Evolutionary conservation across 2,329 filamentous ascomycete genomes (phyloP), one percentile per base, ranked within the genome.

Genomic region (Lojkania enalia): DNA sequence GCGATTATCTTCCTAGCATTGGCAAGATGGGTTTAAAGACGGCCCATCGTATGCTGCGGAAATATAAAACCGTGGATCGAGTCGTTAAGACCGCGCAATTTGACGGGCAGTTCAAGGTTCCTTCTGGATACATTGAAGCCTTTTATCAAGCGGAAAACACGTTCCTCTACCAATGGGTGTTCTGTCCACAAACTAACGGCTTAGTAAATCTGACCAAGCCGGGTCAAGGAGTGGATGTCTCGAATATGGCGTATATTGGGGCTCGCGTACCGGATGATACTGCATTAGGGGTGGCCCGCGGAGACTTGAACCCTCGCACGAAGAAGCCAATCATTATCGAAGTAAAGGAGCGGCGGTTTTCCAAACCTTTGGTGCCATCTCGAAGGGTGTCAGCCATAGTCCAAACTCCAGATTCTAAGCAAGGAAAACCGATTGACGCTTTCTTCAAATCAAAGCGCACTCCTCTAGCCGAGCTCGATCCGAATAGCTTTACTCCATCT

Each of bases 151-250:
- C 94, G 0, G 94, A 99, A 69, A 76, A 88, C 56, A 97, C 94
- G 0, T 99, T 99, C 62, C 73, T 96, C 14, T 88, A 97, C 62
- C 94, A 96, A 72, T 88, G 94, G 71, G 92, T 97, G 2, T 99
- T 88, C 67, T 97, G 92, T 65, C 90, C 92, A 0, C 74, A 77
- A 27, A 77, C 80, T 31, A 77, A 85, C 46, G 74, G 83, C 49
- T 71, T 97, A 33, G 87, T 96, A 30, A 84, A 90, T 48, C 77
- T 96, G 46, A 94, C 84, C 1, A 76, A 83, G 12, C 79, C 86
- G 0, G 80, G 83, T 0, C 73, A 79, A 4, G 81, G 81, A 3
- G 67, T 90, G 16, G 80, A 84, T 18, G 74, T 85, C 1, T 81
- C 84, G 7, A 81, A 86, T 31, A 85, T 96, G 78, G 81, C 86